Evolutionary conservation across 805 yeast genomes (phyloP), one percentile per base, ranked within the genome.

Genomic region (Candida boidinii): DNA sequence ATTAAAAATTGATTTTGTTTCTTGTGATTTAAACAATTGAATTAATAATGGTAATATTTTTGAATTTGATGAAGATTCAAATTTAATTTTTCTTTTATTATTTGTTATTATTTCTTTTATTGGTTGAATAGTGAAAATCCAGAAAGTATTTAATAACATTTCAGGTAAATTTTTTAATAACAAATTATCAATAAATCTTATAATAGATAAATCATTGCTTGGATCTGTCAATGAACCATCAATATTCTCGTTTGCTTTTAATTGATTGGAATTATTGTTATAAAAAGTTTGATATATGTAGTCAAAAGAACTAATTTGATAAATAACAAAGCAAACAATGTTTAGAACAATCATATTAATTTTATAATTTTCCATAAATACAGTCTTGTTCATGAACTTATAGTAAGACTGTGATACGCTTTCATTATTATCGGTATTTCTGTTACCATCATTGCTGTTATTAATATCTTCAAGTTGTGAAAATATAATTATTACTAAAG

Each of bases 1-100:
- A 36, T 85, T 79, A 56, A 92, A 88, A 20, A 92, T 92, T 10
- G 95, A 86, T 39, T 82, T 67, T 0, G 96, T 87, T 42, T 87
- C 96, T 30, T 68, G 64, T 36, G 80, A 66, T 24, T 51, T 45
- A 25, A 68, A 60, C 28, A 69, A 44, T 39, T 66, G 66, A 13
- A 46, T 21, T 5, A 56, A 14, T 7, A 58, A 33, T 10, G 46
- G n/a, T n/a, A n/a, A n/a, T n/a, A n/a, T n/a, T n/a, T n/a, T n/a
- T n/a, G n/a, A n/a, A n/a, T n/a, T n/a, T n/a, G n/a, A n/a, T n/a
- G n/a, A n/a, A n/a, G n/a, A n/a, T n/a, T n/a, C n/a, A n/a, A n/a
- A n/a, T n/a, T n/a, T n/a, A n/a, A n/a, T n/a, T 16, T 18, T 9
- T 10, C 23, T 14, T 13, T 19, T 24, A 6, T 20, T 30, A 23